Percentiles rank a stretch among this genome's conserved stretches.
Conservation (phyloP, 306 rosid genomes). For the Cicer yamashitae region DNA sequence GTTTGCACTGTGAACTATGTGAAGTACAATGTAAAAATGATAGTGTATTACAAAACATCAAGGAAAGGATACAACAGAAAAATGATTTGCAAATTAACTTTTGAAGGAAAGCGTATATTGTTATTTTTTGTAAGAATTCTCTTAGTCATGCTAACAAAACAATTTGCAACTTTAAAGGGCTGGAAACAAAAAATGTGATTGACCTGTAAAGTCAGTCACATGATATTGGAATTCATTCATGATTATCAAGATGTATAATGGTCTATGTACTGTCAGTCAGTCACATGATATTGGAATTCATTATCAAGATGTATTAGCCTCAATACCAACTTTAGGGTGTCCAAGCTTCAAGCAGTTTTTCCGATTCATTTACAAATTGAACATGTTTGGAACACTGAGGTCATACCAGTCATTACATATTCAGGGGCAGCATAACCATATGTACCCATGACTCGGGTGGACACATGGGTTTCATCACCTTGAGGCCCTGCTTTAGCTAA, state of each 20-base stretch:
- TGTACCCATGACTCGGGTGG: slow-evolving; percentile 98
- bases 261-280: not conserved
- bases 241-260: slow-evolving; percentile 7
- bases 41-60: not conserved
- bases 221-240: slow-evolving; percentile 9
- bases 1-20: slow-evolving; percentile 1
- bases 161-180: slow-evolving; percentile 13
- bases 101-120: not conserved
- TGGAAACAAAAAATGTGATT: slow-evolving; percentile 14
- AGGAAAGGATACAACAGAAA: slow-evolving; percentile 18
- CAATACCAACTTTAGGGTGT: not conserved
- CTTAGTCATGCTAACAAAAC: slow-evolving; percentile 6
- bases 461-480: slow-evolving; percentile 98
- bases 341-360: slow-evolving; percentile 35
- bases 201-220: not conserved
- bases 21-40: slow-evolving; percentile 11
- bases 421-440: slow-evolving; percentile 99
- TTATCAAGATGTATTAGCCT: slow-evolving; percentile 15
- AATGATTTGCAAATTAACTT: slow-evolving; percentile 21
- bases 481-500: slow-evolving; percentile 99
- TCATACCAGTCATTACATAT: slow-evolving; percentile 96
- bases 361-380: slow-evolving; percentile 32
- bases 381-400: slow-evolving; percentile 30
- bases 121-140: not conserved
- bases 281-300: not conserved